phyloP scores from a whole-genome alignment of 139 green algal species.

The Chlorella sp. region DNA sequence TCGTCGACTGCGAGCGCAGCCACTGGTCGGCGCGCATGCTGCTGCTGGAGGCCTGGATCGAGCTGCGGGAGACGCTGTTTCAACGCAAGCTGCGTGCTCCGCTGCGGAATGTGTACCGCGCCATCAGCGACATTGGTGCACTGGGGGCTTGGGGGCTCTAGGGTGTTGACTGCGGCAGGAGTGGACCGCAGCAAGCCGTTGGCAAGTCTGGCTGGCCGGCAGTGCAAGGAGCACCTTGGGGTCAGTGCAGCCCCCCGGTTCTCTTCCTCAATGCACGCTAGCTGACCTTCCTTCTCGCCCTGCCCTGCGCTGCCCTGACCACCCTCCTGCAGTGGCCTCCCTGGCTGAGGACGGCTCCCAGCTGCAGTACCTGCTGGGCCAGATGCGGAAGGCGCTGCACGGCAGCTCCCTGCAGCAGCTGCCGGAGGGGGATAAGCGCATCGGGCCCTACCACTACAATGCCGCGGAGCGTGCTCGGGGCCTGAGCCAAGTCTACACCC shows the following conservation, averaged over 20 bases:
- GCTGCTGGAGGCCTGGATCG: background rate
- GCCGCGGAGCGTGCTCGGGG: too few relatives aligned
- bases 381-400: background rate
- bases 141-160: too few relatives aligned
- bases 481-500: too few relatives aligned
- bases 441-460: background rate
- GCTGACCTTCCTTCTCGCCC: too few relatives aligned
- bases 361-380: background rate
- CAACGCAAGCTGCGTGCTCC: background rate
- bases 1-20: conserved; percentile 7
- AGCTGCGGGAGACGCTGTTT: background rate
- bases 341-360: background rate
- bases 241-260: too few relatives aligned
- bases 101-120: background rate
- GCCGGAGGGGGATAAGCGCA: background rate
- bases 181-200: too few relatives aligned
- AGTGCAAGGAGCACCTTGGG: too few relatives aligned
- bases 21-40: background rate
- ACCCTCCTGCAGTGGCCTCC: background rate
- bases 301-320: too few relatives aligned
- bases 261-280: too few relatives aligned
- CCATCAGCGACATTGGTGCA: background rate
- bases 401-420: background rate
- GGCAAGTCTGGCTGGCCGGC: too few relatives aligned
- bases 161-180: too few relatives aligned